A percentile compares a stretch with the other conserved stretches of the same genome.
These are phyloP conservation scores for Barbarea vulgaris DNA, from an alignment of 345 rosid species.

Conservation along the genomic window DNA sequence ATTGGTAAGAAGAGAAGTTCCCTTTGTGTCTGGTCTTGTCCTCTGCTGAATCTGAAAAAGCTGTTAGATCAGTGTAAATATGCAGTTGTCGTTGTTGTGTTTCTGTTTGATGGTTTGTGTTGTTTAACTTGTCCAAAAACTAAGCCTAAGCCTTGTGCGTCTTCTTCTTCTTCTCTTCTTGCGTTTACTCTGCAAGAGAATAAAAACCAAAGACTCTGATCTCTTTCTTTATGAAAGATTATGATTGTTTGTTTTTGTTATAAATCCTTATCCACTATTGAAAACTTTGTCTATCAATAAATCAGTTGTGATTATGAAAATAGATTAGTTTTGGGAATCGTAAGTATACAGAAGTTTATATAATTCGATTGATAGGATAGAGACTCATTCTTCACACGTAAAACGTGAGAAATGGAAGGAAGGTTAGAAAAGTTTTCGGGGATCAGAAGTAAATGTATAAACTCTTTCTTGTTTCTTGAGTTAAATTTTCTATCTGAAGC, in stretches of 20 bases:
- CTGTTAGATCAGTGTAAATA: conserved; percentile 26
- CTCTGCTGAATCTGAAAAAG: conserved; percentile 25
- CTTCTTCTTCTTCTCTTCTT: neutral
- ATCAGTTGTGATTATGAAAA: neutral
- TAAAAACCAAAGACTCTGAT: conserved; percentile 36
- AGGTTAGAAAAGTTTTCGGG: no score
- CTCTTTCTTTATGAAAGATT: conserved; percentile 12
- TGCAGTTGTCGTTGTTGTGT: conserved; percentile 19
- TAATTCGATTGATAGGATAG: no score
- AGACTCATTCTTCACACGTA: no score
- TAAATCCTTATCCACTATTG: no score
- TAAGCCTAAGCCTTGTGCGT: conserved; percentile 14
- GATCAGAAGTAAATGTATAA: no score
- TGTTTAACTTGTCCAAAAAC: conserved; percentile 31
- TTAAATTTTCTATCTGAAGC: no score
- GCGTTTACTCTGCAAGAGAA: conserved; percentile 24
- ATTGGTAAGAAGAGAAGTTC: conserved; percentile 7
- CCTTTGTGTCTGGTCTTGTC: conserved; percentile 1
- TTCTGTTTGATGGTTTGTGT: conserved; percentile 29
- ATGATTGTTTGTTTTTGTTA: conserved; percentile 23
- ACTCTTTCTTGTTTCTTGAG: no score
- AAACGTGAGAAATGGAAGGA: no score
- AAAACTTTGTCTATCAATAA: no score
- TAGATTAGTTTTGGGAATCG: no score
- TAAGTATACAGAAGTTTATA: no score